Percentiles rank a stretch among this genome's conserved stretches.
Evolutionary conservation across 768 basidiomycete genomes (phyloP).

Genomic region (Rhizopogon rudus): DNA sequence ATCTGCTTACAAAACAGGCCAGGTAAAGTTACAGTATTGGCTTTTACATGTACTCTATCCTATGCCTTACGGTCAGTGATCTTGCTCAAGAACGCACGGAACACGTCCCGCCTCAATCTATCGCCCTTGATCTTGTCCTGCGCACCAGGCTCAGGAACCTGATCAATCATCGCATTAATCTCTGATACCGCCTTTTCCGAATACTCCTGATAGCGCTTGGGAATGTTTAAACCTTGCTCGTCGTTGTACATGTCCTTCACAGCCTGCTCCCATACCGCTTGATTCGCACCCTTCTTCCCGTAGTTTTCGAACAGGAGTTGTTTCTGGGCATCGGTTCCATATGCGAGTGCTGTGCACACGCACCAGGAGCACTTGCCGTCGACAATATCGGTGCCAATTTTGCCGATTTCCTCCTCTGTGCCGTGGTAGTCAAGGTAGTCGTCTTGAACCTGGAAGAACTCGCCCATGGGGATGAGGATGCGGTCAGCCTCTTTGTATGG

Average conservation of each 20-base stretch:
- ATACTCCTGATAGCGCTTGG: constrained; percentile 74
- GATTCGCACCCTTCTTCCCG: constrained; percentile 43
- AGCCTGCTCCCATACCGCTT: constrained; percentile 42
- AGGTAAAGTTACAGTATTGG: neutral
- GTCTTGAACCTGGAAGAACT: constrained; percentile 99
- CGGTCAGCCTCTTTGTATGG: constrained; percentile 71
- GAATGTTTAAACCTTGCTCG: constrained; percentile 48
- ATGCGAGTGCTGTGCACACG: constrained; percentile 77
- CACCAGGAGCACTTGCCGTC: constrained; percentile 99
- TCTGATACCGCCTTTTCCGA: constrained; percentile 20
- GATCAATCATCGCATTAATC: constrained; percentile 65
- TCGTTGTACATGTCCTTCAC: constrained; percentile 67
- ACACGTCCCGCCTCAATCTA: constrained; percentile 61
- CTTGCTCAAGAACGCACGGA: constrained; percentile 83
- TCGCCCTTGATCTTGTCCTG: constrained; percentile 35
- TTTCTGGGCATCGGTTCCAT: constrained; percentile 52
- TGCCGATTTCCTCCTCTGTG: constrained; percentile 87
- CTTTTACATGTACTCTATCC: too few relatives aligned
- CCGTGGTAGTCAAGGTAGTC: constrained; percentile 94
- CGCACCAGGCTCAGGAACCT: constrained; percentile 55
- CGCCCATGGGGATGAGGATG: constrained; percentile 89
- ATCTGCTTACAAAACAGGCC: neutral
- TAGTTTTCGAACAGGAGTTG: constrained; percentile 62
- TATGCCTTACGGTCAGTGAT: constrained; percentile 47
- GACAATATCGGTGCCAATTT: constrained; percentile 96